phyloP scores from a whole-genome alignment of 441 rosid genomes.

The Erodium texanum region DNA sequence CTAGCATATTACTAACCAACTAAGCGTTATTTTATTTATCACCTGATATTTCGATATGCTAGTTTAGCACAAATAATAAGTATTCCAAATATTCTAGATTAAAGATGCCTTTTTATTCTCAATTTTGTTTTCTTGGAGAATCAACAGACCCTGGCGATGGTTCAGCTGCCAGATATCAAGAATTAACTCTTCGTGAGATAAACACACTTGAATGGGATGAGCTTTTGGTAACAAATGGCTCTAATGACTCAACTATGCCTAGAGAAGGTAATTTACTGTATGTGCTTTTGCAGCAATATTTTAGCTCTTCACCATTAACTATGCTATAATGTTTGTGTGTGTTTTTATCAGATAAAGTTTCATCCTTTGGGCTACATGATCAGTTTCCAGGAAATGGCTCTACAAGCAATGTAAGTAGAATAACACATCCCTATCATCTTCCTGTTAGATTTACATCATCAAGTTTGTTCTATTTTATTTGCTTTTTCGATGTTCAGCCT shows the following conservation, averaged over 20 bases:
- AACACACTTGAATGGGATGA: conserved; percentile 99
- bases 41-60: neutral
- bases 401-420: conserved; percentile 41
- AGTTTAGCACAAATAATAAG: neutral
- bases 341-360: conserved; percentile 38
- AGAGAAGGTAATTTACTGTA: conserved; percentile 38
- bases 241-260: conserved; percentile 25
- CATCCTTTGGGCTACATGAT: conserved; percentile 38
- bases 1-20: neutral
- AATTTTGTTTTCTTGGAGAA: conserved; percentile 21
- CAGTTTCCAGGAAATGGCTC: conserved; percentile 30
- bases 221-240: conserved; percentile 52
- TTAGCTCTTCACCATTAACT: conserved; percentile 9
- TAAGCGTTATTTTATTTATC: neutral
- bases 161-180: conserved; percentile 45
- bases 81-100: too few relatives aligned
- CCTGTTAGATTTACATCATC: neutral
- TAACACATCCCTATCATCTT: conserved; percentile 1
- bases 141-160: conserved; percentile 42
- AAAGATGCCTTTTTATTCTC: neutral
- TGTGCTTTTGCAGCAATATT: conserved; percentile 1
- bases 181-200: conserved; percentile 73
- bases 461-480: neutral
- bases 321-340: conserved; percentile 1
- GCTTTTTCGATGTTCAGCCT: neutral